Evolutionary conservation across 2,329 filamentous ascomycete species (phyloP).

Genomic region (Meredithiella fracta): DNA sequence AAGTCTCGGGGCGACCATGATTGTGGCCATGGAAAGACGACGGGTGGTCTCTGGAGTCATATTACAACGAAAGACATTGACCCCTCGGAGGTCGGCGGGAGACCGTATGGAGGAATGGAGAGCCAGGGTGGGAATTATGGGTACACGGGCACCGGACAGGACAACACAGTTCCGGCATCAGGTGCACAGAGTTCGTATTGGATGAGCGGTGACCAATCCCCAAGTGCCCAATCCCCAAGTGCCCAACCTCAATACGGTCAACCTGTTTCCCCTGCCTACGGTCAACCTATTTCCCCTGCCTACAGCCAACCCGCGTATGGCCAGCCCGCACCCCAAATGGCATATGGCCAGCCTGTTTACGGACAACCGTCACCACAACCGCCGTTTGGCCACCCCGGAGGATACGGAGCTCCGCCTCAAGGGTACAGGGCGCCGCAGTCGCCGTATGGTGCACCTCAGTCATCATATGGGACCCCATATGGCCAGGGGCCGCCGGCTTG

Average conservation of each 20-base stretch:
- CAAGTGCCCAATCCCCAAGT: neutral
- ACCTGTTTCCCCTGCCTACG: neutral
- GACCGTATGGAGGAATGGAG: constrained; percentile 4
- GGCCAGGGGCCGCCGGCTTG: too few species aligned
- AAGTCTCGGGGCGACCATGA: constrained; percentile 27
- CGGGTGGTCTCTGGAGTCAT: constrained; percentile 44
- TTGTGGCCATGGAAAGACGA: constrained; percentile 39
- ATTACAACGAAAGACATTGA: constrained; percentile 40
- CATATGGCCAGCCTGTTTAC: neutral
- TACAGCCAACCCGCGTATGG: constrained; percentile 5
- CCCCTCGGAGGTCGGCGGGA: constrained; percentile 1
- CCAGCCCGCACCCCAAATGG: neutral
- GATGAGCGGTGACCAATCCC: constrained; percentile 5
- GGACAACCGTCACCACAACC: constrained; percentile 2
- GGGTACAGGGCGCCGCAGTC: neutral
- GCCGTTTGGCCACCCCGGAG: neutral
- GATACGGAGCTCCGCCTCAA: neutral
- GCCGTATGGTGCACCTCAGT: too few species aligned
- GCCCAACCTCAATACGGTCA: constrained; percentile 2
- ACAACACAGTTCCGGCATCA: neutral
- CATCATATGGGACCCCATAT: too few species aligned
- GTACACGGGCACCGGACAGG: constrained; percentile 4
- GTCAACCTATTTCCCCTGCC: neutral
- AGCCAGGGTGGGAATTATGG: constrained; percentile 1
- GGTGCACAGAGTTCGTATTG: constrained; percentile 12